Evolutionary conservation across 495 filamentous ascomycete species (phyloP).

Genomic region (Aeminium ludgeri): DNA sequence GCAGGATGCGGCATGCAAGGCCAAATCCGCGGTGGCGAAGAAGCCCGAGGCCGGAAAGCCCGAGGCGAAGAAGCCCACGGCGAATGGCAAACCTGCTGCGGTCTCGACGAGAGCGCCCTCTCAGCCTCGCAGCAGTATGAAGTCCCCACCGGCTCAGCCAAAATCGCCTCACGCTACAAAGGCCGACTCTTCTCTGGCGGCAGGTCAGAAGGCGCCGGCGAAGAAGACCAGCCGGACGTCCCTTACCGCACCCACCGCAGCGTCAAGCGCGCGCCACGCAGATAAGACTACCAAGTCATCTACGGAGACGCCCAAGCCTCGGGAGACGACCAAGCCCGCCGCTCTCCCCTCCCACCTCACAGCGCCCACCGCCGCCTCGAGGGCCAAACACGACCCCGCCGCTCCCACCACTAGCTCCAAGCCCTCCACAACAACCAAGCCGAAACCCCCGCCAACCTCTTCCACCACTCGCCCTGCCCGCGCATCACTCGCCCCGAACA

Average conservation of each 20-base stretch:
- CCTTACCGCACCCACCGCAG: conserved; percentile 17
- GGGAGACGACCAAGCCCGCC: conserved; percentile 24
- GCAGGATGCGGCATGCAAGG: not conserved
- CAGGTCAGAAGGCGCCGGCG: conserved; percentile 1
- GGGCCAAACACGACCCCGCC: conserved; percentile 22
- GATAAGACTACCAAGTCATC: not conserved
- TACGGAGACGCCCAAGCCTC: conserved; percentile 16
- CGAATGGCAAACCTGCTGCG: conserved; percentile 2
- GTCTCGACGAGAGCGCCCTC: conserved; percentile 8
- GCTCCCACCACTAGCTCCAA: conserved; percentile 4
- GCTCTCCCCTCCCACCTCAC: conserved; percentile 24
- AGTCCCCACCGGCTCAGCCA: conserved; percentile 8
- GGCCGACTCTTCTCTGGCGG: conserved; percentile 1
- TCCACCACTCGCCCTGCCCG: conserved; percentile 16
- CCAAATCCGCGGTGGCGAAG: not conserved
- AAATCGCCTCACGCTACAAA: conserved; percentile 4
- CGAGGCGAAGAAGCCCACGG: not conserved
- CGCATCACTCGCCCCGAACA: conserved; percentile 5
- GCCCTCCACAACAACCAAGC: conserved; percentile 15
- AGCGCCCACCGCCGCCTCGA: conserved; percentile 25
- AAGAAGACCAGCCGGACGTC: conserved; percentile 17
- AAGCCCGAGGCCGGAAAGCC: not conserved
- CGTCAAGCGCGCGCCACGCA: conserved; percentile 13
- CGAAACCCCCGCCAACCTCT: conserved; percentile 10
- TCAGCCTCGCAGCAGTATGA: conserved; percentile 1